Percentiles rank a stretch among this genome's conserved stretches.
Evolutionary conservation across 179 eudicot species (phyloP).

Genomic region (Vitellaria paradoxa): DNA sequence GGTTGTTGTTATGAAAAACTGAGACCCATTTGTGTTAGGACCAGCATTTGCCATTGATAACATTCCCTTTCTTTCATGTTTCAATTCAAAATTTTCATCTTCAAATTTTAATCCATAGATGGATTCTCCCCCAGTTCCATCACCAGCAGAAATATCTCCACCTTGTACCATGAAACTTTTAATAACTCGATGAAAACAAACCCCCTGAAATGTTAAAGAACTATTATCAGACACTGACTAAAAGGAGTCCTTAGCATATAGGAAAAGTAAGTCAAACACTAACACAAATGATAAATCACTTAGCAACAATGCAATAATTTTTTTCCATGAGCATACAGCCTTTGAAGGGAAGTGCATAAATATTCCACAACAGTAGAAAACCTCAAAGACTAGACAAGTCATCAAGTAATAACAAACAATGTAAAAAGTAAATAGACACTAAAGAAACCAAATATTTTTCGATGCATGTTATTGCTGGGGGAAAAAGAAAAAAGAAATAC

Average conservation of each 20-base stretch:
- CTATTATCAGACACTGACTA: background rate
- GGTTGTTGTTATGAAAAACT: constrained; percentile 90
- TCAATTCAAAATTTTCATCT: constrained; percentile 79
- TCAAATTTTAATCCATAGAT: constrained; percentile 80
- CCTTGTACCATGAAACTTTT: constrained; percentile 84
- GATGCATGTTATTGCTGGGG: background rate
- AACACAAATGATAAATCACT: background rate
- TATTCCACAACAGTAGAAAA: background rate
- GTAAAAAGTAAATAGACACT: background rate
- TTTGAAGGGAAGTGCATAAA: background rate
- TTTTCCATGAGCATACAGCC: background rate
- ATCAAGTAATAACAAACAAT: background rate
- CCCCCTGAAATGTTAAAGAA: constrained; percentile 43
- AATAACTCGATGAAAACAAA: constrained; percentile 70
- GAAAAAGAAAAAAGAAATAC: background rate
- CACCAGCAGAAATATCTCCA: constrained; percentile 78
- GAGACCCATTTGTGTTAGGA: constrained; percentile 79
- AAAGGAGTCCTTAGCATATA: background rate
- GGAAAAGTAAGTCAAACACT: background rate
- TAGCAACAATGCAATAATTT: background rate
- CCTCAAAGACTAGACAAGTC: background rate
- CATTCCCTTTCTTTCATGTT: constrained; percentile 94
- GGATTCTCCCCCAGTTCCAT: constrained; percentile 95
- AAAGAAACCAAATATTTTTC: background rate
- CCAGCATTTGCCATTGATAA: constrained; percentile 88